phyloP scores from a whole-genome alignment of 768 basidiomycete species.

The Kwoniella dendrophila region DNA sequence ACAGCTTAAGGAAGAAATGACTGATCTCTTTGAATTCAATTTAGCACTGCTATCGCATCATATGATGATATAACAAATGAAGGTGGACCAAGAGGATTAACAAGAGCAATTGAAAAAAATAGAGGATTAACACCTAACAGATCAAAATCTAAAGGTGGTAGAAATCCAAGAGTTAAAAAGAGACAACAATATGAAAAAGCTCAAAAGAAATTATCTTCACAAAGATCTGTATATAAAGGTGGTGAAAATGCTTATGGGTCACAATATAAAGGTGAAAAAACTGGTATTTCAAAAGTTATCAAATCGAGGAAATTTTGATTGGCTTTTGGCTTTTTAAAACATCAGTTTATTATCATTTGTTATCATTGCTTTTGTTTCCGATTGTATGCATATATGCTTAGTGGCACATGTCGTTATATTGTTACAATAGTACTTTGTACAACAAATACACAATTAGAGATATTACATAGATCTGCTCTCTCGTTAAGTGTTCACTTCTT shows the following conservation, averaged over 20 bases:
- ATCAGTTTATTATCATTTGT: too few species aligned
- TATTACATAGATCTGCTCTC: not conserved
- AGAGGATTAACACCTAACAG: slow-evolving; percentile 89
- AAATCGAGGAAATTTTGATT: slow-evolving; percentile 75
- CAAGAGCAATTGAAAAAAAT: slow-evolving; percentile 89
- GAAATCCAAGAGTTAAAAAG: slow-evolving; percentile 98
- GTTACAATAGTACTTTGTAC: not conserved
- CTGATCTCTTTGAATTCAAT: not conserved
- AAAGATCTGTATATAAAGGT: slow-evolving; percentile 90
- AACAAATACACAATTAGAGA: not conserved
- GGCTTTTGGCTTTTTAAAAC: too few species aligned
- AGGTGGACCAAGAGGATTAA: slow-evolving; percentile 81
- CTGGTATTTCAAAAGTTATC: slow-evolving; percentile 87
- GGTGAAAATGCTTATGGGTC: slow-evolving; percentile 68
- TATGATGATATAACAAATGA: slow-evolving; percentile 56
- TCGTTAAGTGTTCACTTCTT: slow-evolving; percentile 25
- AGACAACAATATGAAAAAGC: slow-evolving; percentile 88
- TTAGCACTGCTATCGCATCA: slow-evolving; percentile 17
- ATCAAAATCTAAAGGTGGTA: slow-evolving; percentile 80
- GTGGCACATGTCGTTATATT: not conserved
- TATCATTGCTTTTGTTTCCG: too few species aligned
- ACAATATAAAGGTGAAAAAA: slow-evolving; percentile 86
- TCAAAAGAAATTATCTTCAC: slow-evolving; percentile 84
- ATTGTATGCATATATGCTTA: not conserved
- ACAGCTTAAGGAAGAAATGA: not conserved